Percentiles rank a stretch among this genome's conserved stretches.
Evolutionary conservation across 1,284 basidiomycete genomes (phyloP).

Genomic region (Coriolopsis trogii): DNA sequence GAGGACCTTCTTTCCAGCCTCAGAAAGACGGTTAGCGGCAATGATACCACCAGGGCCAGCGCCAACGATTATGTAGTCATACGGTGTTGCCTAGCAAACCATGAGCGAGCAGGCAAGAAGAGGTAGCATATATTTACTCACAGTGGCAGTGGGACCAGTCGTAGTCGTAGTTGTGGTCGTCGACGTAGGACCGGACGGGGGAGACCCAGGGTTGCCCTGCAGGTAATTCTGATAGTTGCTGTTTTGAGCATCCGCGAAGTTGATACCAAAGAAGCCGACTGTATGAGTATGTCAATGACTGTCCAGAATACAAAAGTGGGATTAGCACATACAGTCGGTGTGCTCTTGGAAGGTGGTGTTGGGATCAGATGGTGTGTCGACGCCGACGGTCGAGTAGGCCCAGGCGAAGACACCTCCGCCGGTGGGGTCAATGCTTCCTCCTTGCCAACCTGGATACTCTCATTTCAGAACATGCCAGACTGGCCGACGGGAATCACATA

Average conservation of each 20-base stretch:
- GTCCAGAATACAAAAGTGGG: background rate
- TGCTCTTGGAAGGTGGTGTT: slow-evolving; percentile 45
- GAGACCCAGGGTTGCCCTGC: slow-evolving; percentile 43
- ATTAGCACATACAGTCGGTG: slow-evolving; percentile 42
- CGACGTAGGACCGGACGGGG: slow-evolving; percentile 25
- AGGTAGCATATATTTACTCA: slow-evolving; percentile 20
- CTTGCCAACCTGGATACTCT: slow-evolving; percentile 27
- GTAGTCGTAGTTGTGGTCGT: slow-evolving; percentile 31
- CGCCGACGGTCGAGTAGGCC: slow-evolving; percentile 45
- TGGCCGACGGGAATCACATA: slow-evolving; percentile 8
- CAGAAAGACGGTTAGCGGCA: slow-evolving; percentile 58
- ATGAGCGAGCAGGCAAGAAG: background rate
- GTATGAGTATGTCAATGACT: too few relatives aligned
- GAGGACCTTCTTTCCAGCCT: slow-evolving; percentile 64
- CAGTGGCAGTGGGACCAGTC: slow-evolving; percentile 41
- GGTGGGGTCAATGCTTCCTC: slow-evolving; percentile 43
- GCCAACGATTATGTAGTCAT: slow-evolving; percentile 67
- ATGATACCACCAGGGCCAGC: slow-evolving; percentile 53
- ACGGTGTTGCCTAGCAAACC: slow-evolving; percentile 45
- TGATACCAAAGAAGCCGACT: slow-evolving; percentile 64
- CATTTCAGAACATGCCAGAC: too few relatives aligned
- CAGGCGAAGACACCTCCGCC: slow-evolving; percentile 52
- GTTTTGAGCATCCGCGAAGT: slow-evolving; percentile 51
- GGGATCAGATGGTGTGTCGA: slow-evolving; percentile 41
- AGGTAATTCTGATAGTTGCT: slow-evolving; percentile 54